phyloP scores from a whole-genome alignment of 1,284 basidiomycete species.

The Microbotryomycetes sp. region DNA sequence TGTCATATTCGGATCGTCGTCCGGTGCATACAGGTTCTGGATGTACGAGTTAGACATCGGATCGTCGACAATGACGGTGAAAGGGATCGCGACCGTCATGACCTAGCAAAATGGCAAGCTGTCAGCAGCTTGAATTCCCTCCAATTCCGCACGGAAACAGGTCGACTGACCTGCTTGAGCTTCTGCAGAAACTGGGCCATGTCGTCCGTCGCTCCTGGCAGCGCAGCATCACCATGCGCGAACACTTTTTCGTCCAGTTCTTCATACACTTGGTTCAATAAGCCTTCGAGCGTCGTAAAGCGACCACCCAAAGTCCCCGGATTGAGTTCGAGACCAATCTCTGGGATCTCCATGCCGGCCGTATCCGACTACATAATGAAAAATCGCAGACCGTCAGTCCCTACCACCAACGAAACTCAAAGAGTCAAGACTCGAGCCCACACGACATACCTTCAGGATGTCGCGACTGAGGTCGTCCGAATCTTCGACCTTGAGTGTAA shows the following conservation, averaged over 20 bases:
- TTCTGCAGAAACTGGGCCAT: slow-evolving; percentile 73
- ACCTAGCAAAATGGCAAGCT: slow-evolving; percentile 49
- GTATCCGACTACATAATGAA: slow-evolving; percentile 69
- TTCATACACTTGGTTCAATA: slow-evolving; percentile 90
- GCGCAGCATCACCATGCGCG: slow-evolving; percentile 61
- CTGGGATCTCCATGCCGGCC: slow-evolving; percentile 82
- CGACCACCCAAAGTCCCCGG: slow-evolving; percentile 95
- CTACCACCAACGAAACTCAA: background rate
- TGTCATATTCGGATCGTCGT: slow-evolving; percentile 50
- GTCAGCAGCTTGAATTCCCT: background rate
- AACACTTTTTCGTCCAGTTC: slow-evolving; percentile 90
- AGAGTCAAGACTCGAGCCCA: background rate
- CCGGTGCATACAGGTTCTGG: slow-evolving; percentile 68
- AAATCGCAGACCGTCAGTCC: background rate
- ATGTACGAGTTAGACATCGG: slow-evolving; percentile 93
- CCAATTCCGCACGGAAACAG: background rate
- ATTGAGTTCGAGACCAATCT: slow-evolving; percentile 87
- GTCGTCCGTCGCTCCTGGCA: slow-evolving; percentile 48
- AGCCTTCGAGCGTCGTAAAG: slow-evolving; percentile 95
- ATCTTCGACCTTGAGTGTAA: slow-evolving; percentile 86
- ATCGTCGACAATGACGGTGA: slow-evolving; percentile 92
- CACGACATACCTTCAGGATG: slow-evolving; percentile 68
- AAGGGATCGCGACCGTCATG: slow-evolving; percentile 66
- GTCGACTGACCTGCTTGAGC: slow-evolving; percentile 61
- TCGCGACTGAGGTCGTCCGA: slow-evolving; percentile 89